Evolutionary conservation across 192 early-diverging fungal species (phyloP).

Genomic region (Umbelopsis sp.): DNA sequence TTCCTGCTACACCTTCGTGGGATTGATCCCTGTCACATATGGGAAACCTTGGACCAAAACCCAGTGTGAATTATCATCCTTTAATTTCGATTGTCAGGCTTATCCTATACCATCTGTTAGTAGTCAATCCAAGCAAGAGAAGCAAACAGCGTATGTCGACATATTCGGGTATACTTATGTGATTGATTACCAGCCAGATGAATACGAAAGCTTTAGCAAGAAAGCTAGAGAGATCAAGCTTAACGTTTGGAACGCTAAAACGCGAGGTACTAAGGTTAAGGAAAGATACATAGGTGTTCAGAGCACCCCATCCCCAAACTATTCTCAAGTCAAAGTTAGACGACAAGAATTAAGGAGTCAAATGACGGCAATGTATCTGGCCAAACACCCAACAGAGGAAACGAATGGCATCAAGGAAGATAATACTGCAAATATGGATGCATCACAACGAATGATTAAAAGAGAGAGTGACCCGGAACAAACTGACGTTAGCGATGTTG

Average conservation of each 20-base stretch:
- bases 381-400: not conserved
- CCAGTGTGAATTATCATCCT: not conserved
- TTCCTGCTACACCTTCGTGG: slow-evolving; percentile 7
- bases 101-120: not conserved
- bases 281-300: slow-evolving; percentile 4
- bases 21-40: not conserved
- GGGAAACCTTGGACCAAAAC: slow-evolving; percentile 5
- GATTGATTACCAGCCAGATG: slow-evolving; percentile 16
- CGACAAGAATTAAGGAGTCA: not conserved
- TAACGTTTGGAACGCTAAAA: not conserved
- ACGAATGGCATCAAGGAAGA: not conserved
- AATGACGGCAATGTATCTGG: not conserved
- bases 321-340: not conserved
- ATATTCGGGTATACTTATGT: slow-evolving; percentile 1
- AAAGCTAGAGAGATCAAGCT: not conserved
- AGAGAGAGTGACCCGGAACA: not conserved
- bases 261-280: not conserved
- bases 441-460: not conserved
- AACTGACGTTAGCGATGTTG: not conserved
- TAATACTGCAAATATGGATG: not conserved
- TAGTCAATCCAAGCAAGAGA: not conserved
- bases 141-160: not conserved
- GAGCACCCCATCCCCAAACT: not conserved
- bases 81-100: slow-evolving; percentile 18
- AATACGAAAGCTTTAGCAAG: slow-evolving; percentile 6